Evolutionary conservation across 1,284 basidiomycete species (phyloP), one percentile per base, ranked within the genome.

Genomic region (Entoloma clypeatum): DNA sequence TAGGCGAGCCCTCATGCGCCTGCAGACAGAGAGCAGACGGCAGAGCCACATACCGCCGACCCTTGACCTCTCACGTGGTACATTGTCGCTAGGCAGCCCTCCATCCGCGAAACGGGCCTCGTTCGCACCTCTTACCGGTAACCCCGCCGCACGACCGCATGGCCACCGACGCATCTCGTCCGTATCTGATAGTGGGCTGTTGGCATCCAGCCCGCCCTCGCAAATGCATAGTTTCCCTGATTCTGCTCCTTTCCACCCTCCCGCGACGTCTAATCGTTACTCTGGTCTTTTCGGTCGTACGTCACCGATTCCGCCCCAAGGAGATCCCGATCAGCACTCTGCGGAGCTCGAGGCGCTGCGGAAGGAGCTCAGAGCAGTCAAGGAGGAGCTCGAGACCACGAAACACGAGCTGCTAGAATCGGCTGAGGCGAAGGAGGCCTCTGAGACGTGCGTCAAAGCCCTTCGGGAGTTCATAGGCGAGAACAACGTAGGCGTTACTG

Each of bases 1-100:
- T 55, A 88, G 86, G 51, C 81, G 89, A 41, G 90, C 87, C 9
- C 73, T 96, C 27, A 93, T 94, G 88, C 75, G 86, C n/a, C 70
- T 96, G 13, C 92, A 95, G 61, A 81, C 82, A 23, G 90, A 92
- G 59, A 83, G 71, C 54, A 74, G 86, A 50, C 70, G 85, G 28
- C 75, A 77, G 56, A 84, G 80, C 55, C 56, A 62, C 43, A 64
- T 68, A 9, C 70, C 74, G 11, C 55, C 71, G 21, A 55, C 70
- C 4, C 56, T 84, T 31, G 86, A 87, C 55, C 51, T 79, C 26
- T 67, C 70, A 17, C 74, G 77, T 7, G 65, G 67, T 19, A 45
- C 62, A 5, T 47, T 63, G 46, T 53, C 45, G 48, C 61, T 67
- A 56, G 36, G 61, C 60, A 54, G 41, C 61, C 66, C 79, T 1